These are phyloP conservation scores for Penicillium sp. DNA, from an alignment of 2,329 filamentous ascomycete genomes.

Conservation along the genomic window DNA sequence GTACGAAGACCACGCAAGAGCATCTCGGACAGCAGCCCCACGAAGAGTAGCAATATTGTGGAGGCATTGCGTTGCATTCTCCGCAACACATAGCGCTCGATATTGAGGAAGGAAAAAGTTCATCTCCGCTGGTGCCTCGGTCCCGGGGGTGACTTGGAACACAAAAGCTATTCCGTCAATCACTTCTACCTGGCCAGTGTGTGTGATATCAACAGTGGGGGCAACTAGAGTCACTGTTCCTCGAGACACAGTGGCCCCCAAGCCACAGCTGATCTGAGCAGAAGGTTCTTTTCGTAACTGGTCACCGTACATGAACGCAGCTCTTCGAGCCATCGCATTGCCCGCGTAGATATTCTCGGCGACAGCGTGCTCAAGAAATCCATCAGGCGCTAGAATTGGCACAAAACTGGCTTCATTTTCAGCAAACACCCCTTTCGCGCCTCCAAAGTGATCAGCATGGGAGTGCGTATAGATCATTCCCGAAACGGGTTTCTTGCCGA, in stretches of 20 bases:
- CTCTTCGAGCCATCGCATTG: conserved; percentile 39
- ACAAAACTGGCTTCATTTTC: background rate
- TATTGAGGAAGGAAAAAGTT: conserved; percentile 43
- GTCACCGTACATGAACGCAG: conserved; percentile 43
- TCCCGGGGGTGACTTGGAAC: conserved; percentile 44
- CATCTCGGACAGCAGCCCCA: conserved; percentile 43
- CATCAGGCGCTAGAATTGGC: conserved; percentile 26
- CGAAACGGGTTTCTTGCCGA: conserved; percentile 22
- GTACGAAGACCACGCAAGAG: conserved; percentile 41
- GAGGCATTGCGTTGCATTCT: conserved; percentile 41
- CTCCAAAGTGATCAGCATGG: conserved; percentile 42
- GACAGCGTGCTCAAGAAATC: conserved; percentile 40
- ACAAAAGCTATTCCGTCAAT: conserved; percentile 40
- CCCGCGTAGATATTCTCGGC: conserved; percentile 44
- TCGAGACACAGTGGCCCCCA: conserved; percentile 32
- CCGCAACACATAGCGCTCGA: conserved; percentile 39
- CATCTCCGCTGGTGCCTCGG: conserved; percentile 46
- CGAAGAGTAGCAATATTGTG: conserved; percentile 46
- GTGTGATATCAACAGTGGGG: conserved; percentile 33
- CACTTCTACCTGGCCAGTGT: conserved; percentile 30
- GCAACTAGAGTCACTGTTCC: conserved; percentile 36
- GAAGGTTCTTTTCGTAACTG: conserved; percentile 25
- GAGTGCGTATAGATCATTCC: conserved; percentile 45
- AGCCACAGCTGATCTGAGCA: conserved; percentile 40
- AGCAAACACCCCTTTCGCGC: conserved; percentile 19